Evolutionary conservation across 768 basidiomycete genomes (phyloP).

Genomic region (Mycena vitilis): DNA sequence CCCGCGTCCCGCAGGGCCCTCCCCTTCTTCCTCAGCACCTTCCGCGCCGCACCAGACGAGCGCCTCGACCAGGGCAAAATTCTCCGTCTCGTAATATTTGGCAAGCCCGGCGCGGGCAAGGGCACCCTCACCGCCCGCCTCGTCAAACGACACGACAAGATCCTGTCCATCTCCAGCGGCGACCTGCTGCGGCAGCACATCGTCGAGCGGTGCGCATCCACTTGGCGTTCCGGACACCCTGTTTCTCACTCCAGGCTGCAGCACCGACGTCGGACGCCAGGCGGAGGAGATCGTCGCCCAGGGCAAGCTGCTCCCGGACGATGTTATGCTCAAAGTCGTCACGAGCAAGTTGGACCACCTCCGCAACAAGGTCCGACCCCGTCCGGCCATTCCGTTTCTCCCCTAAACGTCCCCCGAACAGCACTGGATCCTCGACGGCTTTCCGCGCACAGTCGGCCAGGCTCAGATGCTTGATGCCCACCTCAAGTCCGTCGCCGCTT

Average conservation of each 20-base stretch:
- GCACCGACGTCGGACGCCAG: slow-evolving; percentile 76
- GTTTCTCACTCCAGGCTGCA: slow-evolving; percentile 36
- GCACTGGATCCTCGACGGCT: slow-evolving; percentile 95
- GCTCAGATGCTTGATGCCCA: slow-evolving; percentile 82
- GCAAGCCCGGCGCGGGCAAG: slow-evolving; percentile 87
- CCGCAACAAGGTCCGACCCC: slow-evolving; percentile 66
- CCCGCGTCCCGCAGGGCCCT: slow-evolving; percentile 50
- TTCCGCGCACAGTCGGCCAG: slow-evolving; percentile 90
- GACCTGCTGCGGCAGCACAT: slow-evolving; percentile 91
- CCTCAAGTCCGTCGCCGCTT: slow-evolving; percentile 63
- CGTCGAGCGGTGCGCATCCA: slow-evolving; percentile 60
- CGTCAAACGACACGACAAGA: slow-evolving; percentile 83
- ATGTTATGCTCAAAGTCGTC: slow-evolving; percentile 82
- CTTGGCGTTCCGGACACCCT: not conserved
- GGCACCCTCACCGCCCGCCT: slow-evolving; percentile 84
- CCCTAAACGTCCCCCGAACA: slow-evolving; percentile 42
- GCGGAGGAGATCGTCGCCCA: slow-evolving; percentile 85
- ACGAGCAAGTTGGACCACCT: slow-evolving; percentile 76
- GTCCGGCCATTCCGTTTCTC: not conserved
- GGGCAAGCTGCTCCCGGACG: slow-evolving; percentile 83
- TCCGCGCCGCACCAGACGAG: slow-evolving; percentile 49
- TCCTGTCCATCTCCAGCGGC: slow-evolving; percentile 78
- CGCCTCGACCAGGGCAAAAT: slow-evolving; percentile 51
- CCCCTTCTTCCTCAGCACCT: slow-evolving; percentile 62
- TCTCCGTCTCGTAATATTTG: slow-evolving; percentile 80